Evolutionary conservation across 192 early-diverging fungal species (phyloP).

Genomic region (Kappamyces sp.): DNA sequence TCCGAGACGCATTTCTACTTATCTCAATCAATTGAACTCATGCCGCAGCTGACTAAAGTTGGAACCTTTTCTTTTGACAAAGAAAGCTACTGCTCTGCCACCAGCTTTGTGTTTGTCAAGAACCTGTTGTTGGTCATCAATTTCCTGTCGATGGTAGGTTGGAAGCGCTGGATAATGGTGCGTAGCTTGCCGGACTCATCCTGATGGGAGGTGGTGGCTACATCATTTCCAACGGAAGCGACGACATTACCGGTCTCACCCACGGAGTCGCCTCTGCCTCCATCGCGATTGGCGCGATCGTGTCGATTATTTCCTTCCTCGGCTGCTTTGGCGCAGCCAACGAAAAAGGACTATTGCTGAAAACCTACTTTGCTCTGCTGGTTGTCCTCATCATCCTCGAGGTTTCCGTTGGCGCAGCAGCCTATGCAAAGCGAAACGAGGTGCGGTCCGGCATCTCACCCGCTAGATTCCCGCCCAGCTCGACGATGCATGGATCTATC

Average conservation of each 20-base stretch:
- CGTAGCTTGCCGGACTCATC: constrained; percentile 51
- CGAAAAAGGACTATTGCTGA: constrained; percentile 57
- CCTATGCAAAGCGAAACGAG: constrained; percentile 40
- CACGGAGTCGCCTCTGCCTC: constrained; percentile 35
- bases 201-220: constrained; percentile 47
- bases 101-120: constrained; percentile 50
- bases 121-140: constrained; percentile 51
- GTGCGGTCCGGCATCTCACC: constrained; percentile 21
- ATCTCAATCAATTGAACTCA: constrained; percentile 14
- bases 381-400: constrained; percentile 47
- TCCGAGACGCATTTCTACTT: constrained; percentile 1
- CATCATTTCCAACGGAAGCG: constrained; percentile 28
- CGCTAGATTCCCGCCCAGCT: not conserved
- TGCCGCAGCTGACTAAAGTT: constrained; percentile 45
- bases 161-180: not conserved
- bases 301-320: constrained; percentile 49
- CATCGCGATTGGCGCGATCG: constrained; percentile 45
- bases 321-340: constrained; percentile 58
- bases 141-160: constrained; percentile 48
- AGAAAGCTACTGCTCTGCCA: constrained; percentile 40
- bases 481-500: not conserved
- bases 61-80: constrained; percentile 47
- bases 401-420: constrained; percentile 44
- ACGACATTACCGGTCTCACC: constrained; percentile 34
- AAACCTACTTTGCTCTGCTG: constrained; percentile 53